phyloP scores from a whole-genome alignment of 2,329 filamentous ascomycete genomes.

The Venturia asperata region DNA sequence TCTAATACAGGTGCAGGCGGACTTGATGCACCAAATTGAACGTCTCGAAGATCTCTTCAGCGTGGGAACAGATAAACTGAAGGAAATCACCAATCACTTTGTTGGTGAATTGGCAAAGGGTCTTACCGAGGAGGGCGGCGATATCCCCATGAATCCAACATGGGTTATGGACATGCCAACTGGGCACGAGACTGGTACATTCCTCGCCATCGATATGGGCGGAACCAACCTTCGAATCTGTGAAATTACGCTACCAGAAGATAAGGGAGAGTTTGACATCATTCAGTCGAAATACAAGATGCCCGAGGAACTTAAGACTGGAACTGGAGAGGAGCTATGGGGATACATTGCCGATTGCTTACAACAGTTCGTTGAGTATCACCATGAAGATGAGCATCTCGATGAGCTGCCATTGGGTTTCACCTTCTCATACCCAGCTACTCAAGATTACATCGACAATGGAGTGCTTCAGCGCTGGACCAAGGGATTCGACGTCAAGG shows the following conservation, averaged over 20 bases:
- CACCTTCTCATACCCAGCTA: constrained; percentile 93
- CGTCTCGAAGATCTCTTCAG: constrained; percentile 78
- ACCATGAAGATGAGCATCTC: constrained; percentile 62
- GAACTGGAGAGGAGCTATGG: constrained; percentile 80
- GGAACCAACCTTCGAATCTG: constrained; percentile 94
- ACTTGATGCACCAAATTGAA: constrained; percentile 56
- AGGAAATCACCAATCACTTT: constrained; percentile 86
- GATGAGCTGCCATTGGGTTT: constrained; percentile 75
- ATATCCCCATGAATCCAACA: constrained; percentile 96
- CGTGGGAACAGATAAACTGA: constrained; percentile 70
- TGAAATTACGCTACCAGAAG: constrained; percentile 80
- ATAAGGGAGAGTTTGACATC: constrained; percentile 90
- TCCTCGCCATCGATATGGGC: constrained; percentile 88
- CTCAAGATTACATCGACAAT: constrained; percentile 88
- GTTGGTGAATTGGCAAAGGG: constrained; percentile 81
- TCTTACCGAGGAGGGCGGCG: constrained; percentile 78
- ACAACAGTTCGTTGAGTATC: constrained; percentile 82
- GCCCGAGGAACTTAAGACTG: constrained; percentile 88
- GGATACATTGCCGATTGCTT: constrained; percentile 92
- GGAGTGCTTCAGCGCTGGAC: constrained; percentile 93
- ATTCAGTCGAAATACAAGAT: constrained; percentile 95
- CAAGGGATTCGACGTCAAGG: constrained; percentile 91
- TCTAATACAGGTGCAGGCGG: constrained; percentile 1
- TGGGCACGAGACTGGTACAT: constrained; percentile 80
- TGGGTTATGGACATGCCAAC: constrained; percentile 92